Conservation (phyloP, 2,329 filamentous ascomycete genomes). For the Ceratocystis eucalypticola region DNA sequence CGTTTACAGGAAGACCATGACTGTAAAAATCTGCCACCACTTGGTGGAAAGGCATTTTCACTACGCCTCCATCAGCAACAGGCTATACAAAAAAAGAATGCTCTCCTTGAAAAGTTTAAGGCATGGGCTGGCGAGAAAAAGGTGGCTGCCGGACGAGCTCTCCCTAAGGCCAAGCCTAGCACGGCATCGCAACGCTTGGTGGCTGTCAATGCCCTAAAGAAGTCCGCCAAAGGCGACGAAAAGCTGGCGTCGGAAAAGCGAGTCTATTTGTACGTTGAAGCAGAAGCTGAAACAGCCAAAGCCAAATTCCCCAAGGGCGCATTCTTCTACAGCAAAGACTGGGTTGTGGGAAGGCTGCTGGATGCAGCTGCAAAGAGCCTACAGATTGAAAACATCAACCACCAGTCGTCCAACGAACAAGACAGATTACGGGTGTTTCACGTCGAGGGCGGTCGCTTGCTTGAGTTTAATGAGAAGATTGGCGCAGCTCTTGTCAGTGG, state of each 20-base stretch:
- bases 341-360: conserved; percentile 74
- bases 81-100: conserved; percentile 41
- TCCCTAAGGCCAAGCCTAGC: conserved; percentile 51
- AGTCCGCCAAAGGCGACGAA: conserved; percentile 76
- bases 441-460: conserved; percentile 71
- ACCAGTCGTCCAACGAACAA: conserved; percentile 59
- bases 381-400: conserved; percentile 75
- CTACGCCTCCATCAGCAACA: conserved; percentile 41
- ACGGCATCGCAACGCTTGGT: conserved; percentile 50
- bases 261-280: conserved; percentile 84
- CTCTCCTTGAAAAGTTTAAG: conserved; percentile 64
- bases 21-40: conserved; percentile 58
- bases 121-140: conserved; percentile 69
- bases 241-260: conserved; percentile 70
- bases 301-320: conserved; percentile 70
- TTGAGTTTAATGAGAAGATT: conserved; percentile 82
- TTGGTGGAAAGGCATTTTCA: conserved; percentile 30
- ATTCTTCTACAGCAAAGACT: conserved; percentile 71
- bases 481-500: conserved; percentile 61
- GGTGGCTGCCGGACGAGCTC: conserved; percentile 42
- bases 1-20: conserved; percentile 68
- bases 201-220: conserved; percentile 67
- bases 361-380: conserved; percentile 64
- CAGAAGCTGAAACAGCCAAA: conserved; percentile 71
- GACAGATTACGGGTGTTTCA: conserved; percentile 80